phyloP scores from a whole-genome alignment of 371 early-diverging fungal genomes.

The Apophysomyces elegans region DNA sequence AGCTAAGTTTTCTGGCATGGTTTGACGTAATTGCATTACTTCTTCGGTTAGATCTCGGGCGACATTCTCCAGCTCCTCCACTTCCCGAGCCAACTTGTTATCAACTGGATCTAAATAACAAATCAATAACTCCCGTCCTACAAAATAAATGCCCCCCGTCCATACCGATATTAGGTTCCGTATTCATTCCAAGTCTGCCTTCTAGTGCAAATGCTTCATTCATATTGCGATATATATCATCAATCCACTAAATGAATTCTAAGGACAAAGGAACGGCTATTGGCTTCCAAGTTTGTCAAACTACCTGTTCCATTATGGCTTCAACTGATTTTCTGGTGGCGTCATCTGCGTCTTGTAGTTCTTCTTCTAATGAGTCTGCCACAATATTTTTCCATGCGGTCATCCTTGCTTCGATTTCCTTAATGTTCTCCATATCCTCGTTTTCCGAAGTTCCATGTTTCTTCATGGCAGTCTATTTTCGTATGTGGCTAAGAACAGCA shows the following conservation, averaged over 20 bases:
- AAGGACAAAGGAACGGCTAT: not conserved
- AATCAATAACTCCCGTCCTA: not conserved
- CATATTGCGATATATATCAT: not conserved
- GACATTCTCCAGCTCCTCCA: not conserved
- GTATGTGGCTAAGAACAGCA: too few relatives aligned
- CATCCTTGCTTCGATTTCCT: not conserved
- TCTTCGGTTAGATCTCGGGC: not conserved
- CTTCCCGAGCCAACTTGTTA: not conserved
- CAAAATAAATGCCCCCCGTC: not conserved
- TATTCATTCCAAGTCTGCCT: not conserved
- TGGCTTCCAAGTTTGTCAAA: not conserved
- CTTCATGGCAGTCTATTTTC: too few relatives aligned
- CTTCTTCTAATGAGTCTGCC: not conserved
- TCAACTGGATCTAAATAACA: not conserved
- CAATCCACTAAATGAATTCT: not conserved
- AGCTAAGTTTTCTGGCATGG: not conserved
- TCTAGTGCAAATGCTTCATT: not conserved
- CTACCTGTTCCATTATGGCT: conserved; percentile 1
- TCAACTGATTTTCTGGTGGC: not conserved
- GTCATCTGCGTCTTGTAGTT: not conserved
- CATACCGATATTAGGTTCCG: too few relatives aligned
- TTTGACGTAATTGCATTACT: not conserved
- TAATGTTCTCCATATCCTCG: not conserved
- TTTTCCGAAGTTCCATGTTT: too few relatives aligned
- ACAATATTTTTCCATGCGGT: not conserved